Evolutionary conservation across 352 stramenopile species (phyloP).

Genomic region (Phytophthora fragariae): DNA sequence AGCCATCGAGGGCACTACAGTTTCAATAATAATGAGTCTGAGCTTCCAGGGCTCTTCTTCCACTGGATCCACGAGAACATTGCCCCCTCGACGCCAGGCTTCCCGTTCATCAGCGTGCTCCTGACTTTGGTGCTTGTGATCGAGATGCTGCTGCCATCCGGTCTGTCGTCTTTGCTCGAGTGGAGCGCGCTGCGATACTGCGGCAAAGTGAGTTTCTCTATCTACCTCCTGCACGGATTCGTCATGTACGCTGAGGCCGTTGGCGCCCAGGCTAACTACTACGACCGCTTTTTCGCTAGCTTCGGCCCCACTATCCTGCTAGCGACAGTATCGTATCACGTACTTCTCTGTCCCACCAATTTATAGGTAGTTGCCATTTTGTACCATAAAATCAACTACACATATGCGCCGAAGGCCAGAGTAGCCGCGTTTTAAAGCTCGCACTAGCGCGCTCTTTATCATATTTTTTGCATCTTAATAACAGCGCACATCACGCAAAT

Average conservation of each 20-base stretch:
- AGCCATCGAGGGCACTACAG: too few relatives aligned
- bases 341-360: too few relatives aligned
- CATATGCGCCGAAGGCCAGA: too few relatives aligned
- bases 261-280: conserved; percentile 12
- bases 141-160: conserved; percentile 42
- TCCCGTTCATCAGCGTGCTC: conserved; percentile 37
- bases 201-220: conserved; percentile 55
- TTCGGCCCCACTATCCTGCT: conserved; percentile 41
- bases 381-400: too few relatives aligned
- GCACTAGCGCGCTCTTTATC: too few relatives aligned
- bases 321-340: conserved; percentile 42
- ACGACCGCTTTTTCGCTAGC: conserved; percentile 27
- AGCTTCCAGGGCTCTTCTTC: conserved; percentile 37
- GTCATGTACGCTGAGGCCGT: conserved; percentile 31
- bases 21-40: conserved; percentile 10
- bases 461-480: too few relatives aligned
- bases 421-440: too few relatives aligned
- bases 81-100: conserved; percentile 12
- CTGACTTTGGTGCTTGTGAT: conserved; percentile 42
- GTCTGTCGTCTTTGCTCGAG: conserved; percentile 22
- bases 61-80: conserved; percentile 27
- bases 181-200: conserved; percentile 36
- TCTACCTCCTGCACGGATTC: conserved; percentile 54
- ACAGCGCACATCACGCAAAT: too few relatives aligned
- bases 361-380: too few relatives aligned